Evolutionary conservation across 257 asterid genomes (phyloP).

Genomic region (Gynochthodes officinalis): DNA sequence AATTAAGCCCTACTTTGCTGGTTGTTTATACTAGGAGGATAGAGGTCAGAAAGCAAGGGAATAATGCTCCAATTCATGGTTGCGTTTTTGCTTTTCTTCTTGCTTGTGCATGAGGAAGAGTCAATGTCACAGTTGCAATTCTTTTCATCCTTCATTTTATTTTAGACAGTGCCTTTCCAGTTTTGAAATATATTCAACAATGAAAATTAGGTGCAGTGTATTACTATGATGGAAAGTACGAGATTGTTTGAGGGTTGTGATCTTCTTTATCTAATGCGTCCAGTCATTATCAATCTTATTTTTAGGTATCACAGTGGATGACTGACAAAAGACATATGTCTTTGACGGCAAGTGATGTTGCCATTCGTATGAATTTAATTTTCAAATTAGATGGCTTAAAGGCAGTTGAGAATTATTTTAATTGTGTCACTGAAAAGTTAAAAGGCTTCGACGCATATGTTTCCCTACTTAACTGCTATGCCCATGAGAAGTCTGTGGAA

Average conservation of each 20-base stretch:
- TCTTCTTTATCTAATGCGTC: neutral
- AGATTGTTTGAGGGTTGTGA: neutral
- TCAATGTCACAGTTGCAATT: neutral
- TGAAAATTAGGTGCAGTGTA: neutral
- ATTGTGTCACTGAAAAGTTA: slow-evolving; percentile 35
- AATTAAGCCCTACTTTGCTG: neutral
- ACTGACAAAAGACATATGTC: slow-evolving; percentile 38
- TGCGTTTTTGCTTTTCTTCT: neutral
- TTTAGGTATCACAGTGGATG: slow-evolving; percentile 76
- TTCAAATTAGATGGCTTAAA: slow-evolving; percentile 46
- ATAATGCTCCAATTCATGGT: neutral
- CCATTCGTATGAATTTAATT: slow-evolving; percentile 47
- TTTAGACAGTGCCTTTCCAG: neutral
- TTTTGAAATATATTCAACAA: neutral
- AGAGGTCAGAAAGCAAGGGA: neutral
- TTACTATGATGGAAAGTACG: neutral
- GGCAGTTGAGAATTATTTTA: slow-evolving; percentile 50
- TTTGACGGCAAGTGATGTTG: slow-evolving; percentile 33
- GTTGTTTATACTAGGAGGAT: neutral
- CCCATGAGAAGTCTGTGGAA: slow-evolving; percentile 42
- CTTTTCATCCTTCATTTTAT: neutral
- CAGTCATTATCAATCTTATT: slow-evolving; percentile 3
- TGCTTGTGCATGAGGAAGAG: neutral
- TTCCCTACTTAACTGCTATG: slow-evolving; percentile 66
- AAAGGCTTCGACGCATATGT: slow-evolving; percentile 32